phyloP scores from a whole-genome alignment of 2,329 filamentous ascomycete genomes.

The Thielaviopsis euricoi region DNA sequence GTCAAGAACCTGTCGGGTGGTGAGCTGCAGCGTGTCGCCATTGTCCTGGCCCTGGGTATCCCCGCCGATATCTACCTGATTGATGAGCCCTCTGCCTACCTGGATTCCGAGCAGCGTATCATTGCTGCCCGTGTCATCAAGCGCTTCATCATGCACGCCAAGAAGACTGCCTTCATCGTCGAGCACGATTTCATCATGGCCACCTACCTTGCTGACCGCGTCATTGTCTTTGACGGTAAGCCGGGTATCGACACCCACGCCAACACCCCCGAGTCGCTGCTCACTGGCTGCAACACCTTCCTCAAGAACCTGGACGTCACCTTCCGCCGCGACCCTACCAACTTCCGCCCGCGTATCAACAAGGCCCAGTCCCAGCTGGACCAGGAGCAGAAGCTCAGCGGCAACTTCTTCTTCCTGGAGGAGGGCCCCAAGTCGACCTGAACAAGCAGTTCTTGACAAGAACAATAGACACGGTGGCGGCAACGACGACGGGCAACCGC shows the following conservation, averaged over 20 bases:
- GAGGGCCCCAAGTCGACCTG: constrained; percentile 43
- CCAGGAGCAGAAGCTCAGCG: constrained; percentile 85
- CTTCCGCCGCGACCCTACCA: constrained; percentile 93
- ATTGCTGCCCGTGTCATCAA: constrained; percentile 96
- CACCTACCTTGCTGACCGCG: constrained; percentile 63
- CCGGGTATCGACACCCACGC: constrained; percentile 79
- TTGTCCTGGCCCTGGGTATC: constrained; percentile 87
- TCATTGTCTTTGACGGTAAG: constrained; percentile 95
- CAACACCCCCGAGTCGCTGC: constrained; percentile 76
- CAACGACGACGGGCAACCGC: constrained; percentile 23
- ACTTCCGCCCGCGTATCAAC: constrained; percentile 95
- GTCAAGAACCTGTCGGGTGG: constrained; percentile 97
- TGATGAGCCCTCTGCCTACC: constrained; percentile 91
- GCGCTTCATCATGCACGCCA: constrained; percentile 99
- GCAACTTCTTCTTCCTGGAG: constrained; percentile 98
- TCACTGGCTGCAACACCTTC: constrained; percentile 94
- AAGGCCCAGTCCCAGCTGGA: constrained; percentile 91
- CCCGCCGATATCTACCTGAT: constrained; percentile 98
- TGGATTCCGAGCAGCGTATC: constrained; percentile 98
- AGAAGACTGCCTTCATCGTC: constrained; percentile 98
- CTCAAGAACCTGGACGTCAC: constrained; percentile 94
- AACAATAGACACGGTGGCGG: constrained; percentile 17
- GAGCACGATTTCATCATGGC: constrained; percentile 99
- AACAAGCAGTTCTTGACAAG: constrained; percentile 23
- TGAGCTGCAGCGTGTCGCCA: constrained; percentile 98